Percentiles rank a stretch among this genome's conserved stretches.
These are phyloP conservation scores for Cryptococcus maquisensis DNA, from an alignment of 1,284 basidiomycete genomes.

Conservation along the genomic window DNA sequence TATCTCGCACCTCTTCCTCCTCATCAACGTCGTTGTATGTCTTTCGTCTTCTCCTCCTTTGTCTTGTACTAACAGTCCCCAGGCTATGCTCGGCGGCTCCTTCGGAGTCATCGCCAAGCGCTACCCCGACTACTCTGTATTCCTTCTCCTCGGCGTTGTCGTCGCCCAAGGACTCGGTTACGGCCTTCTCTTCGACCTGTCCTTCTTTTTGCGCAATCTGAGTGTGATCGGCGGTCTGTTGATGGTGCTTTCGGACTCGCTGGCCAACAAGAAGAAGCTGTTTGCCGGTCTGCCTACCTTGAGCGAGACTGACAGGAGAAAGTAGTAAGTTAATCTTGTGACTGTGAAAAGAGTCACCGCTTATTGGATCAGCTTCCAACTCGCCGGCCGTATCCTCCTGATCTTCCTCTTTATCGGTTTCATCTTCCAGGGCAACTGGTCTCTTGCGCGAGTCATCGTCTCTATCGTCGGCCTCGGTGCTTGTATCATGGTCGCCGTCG, in stretches of 20 bases:
- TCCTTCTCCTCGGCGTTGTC: constrained; percentile 84
- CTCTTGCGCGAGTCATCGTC: constrained; percentile 74
- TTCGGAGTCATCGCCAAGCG: constrained; percentile 80
- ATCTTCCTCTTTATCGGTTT: constrained; percentile 99
- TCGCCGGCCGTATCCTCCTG: constrained; percentile 92
- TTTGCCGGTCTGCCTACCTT: constrained; percentile 89
- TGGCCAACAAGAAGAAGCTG: constrained; percentile 76
- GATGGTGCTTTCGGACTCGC: constrained; percentile 97
- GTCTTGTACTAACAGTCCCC: constrained; percentile 5
- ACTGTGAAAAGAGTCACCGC: not conserved
- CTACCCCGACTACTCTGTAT: constrained; percentile 82
- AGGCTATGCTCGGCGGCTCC: constrained; percentile 91
- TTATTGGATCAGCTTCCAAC: constrained; percentile 69
- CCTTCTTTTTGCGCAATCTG: constrained; percentile 97
- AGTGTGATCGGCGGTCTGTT: constrained; percentile 87
- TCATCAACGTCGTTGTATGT: constrained; percentile 87
- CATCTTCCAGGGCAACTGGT: constrained; percentile 90
- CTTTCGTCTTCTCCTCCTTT: not conserved
- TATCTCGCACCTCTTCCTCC: constrained; percentile 84
- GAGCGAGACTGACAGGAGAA: constrained; percentile 92
- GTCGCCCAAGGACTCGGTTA: constrained; percentile 90
- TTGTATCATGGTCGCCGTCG: constrained; percentile 94
- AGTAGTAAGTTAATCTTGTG: constrained; percentile 71
- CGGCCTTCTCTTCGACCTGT: constrained; percentile 93
- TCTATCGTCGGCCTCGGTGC: constrained; percentile 85